Conservation (phyloP, 352 stramenopile genomes). For the Pythium guiyangense region DNA sequence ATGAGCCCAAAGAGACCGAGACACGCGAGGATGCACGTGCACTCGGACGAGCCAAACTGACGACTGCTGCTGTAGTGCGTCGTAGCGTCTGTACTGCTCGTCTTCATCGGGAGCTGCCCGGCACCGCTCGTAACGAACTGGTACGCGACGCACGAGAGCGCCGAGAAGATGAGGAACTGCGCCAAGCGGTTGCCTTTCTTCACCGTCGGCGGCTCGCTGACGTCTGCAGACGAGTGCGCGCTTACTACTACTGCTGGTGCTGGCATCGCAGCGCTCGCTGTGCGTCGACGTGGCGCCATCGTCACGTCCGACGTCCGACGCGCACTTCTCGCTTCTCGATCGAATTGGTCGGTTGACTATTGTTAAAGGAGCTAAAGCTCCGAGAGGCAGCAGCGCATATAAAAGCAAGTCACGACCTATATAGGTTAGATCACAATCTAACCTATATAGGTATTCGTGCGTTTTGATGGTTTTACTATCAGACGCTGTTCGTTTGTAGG, state of each 20-base stretch:
- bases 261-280: too few species aligned
- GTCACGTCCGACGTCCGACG: too few species aligned
- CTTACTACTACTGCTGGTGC: neutral
- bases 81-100: neutral
- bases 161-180: slow-evolving; percentile 56
- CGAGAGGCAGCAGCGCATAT: too few species aligned
- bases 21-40: slow-evolving; percentile 54
- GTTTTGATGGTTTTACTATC: too few species aligned
- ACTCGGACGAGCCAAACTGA: slow-evolving; percentile 48
- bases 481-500: too few species aligned
- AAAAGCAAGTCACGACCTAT: too few species aligned
- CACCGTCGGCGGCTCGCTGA: slow-evolving; percentile 18
- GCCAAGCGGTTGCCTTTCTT: slow-evolving; percentile 48
- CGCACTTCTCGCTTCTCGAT: too few species aligned
- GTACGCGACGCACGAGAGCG: slow-evolving; percentile 50
- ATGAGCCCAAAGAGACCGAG: slow-evolving; percentile 59
- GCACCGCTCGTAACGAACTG: slow-evolving; percentile 30
- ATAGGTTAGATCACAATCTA: too few species aligned
- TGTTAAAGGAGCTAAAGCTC: too few species aligned
- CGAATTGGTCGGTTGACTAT: too few species aligned
- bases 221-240: neutral
- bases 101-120: slow-evolving; percentile 14
- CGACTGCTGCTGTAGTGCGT: neutral
- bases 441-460: too few species aligned
- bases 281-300: too few species aligned